Conservation (phyloP, 352 stramenopile genomes). For the Salisapilia sapeloensis region DNA sequence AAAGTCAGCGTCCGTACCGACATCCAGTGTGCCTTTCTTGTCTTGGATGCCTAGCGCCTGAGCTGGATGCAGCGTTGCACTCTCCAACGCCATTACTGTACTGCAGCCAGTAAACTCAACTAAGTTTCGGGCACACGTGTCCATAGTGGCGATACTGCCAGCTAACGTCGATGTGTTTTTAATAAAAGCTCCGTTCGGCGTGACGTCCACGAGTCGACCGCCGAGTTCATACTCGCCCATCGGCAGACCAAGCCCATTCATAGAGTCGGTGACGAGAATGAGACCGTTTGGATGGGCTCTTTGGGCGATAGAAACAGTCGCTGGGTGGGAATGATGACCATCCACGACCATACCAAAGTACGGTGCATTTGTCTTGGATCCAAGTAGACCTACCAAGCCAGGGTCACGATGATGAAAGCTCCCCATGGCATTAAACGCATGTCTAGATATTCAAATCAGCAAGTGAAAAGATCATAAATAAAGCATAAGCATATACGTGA, state of each 20-base stretch:
- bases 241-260: constrained; percentile 67
- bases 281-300: constrained; percentile 55
- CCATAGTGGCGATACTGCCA: constrained; percentile 69
- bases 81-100: constrained; percentile 48
- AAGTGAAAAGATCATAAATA: neutral
- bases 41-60: constrained; percentile 33
- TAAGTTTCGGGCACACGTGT: constrained; percentile 65
- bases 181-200: constrained; percentile 19
- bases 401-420: constrained; percentile 84
- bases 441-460: constrained; percentile 7
- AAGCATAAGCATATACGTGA: constrained; percentile 28
- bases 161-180: constrained; percentile 67
- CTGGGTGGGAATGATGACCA: constrained; percentile 71
- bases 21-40: constrained; percentile 52
- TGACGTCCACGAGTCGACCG: constrained; percentile 40
- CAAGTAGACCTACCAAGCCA: constrained; percentile 76
- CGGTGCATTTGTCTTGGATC: constrained; percentile 16
- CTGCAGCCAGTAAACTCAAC: constrained; percentile 69
- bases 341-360: constrained; percentile 81
- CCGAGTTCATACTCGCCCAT: constrained; percentile 61
- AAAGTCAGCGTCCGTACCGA: constrained; percentile 69
- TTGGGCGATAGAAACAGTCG: constrained; percentile 67
- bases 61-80: constrained; percentile 62
- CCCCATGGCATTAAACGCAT: constrained; percentile 87
- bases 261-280: constrained; percentile 73